These are phyloP conservation scores for Lactarius pseudohatsudake DNA, from an alignment of 768 basidiomycete genomes.

Conservation along the genomic window DNA sequence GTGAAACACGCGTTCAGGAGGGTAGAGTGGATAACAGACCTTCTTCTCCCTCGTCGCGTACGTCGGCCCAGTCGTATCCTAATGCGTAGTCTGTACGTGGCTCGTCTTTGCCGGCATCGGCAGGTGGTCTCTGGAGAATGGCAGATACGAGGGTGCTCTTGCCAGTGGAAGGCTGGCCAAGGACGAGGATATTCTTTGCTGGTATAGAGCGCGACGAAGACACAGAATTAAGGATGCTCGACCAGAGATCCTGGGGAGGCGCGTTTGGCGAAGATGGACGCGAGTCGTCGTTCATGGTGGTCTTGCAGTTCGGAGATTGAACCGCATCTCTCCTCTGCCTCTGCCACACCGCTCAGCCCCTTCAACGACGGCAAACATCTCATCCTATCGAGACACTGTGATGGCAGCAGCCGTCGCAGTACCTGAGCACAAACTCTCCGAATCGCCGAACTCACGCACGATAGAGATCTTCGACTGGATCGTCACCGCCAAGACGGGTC, in stretches of 20 bases:
- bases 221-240: constrained; percentile 85
- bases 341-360: not conserved
- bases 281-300: constrained; percentile 36
- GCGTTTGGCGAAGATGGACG: constrained; percentile 70
- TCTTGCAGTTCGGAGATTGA: constrained; percentile 2
- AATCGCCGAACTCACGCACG: constrained; percentile 65
- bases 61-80: constrained; percentile 90
- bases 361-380: constrained; percentile 8
- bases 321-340: not conserved
- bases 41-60: constrained; percentile 92
- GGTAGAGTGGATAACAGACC: constrained; percentile 47
- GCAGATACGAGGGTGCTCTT: constrained; percentile 75
- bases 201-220: constrained; percentile 78
- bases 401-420: constrained; percentile 48
- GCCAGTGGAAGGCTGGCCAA: constrained; percentile 77
- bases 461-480: constrained; percentile 69
- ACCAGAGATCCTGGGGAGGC: constrained; percentile 86
- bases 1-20: constrained; percentile 8
- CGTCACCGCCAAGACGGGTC: constrained; percentile 67
- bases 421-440: constrained; percentile 64
- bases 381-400: constrained; percentile 31
- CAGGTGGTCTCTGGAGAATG: constrained; percentile 63
- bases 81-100: constrained; percentile 75
- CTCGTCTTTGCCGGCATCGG: constrained; percentile 57
- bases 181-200: constrained; percentile 82